Conservation (phyloP, 148 eudicot genomes). For the Rhododendron ovatum region DNA sequence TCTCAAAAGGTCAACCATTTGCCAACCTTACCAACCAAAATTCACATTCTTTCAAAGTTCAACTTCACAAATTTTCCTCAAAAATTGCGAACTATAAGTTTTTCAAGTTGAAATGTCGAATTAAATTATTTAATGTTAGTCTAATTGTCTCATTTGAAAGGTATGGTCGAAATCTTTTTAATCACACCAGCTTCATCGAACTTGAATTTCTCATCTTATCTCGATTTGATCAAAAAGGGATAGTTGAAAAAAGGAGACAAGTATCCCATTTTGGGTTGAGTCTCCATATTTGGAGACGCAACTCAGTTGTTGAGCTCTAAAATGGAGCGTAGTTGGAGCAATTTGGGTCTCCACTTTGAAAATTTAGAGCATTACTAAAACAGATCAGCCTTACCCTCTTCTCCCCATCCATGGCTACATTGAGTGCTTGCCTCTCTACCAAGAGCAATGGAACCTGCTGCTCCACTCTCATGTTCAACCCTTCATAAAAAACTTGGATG, state of each 20-base stretch:
- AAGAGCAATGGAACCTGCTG: slow-evolving; percentile 88
- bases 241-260: neutral
- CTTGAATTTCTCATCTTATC: neutral
- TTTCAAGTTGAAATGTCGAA: neutral
- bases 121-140: neutral
- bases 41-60: neutral
- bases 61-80: neutral
- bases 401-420: slow-evolving; percentile 99
- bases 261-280: neutral
- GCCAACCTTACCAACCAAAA: neutral
- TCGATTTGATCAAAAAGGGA: neutral
- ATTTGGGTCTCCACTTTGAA: neutral
- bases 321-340: neutral
- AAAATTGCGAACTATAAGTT: neutral
- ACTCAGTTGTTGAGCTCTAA: neutral
- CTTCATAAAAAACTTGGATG: slow-evolving; percentile 93
- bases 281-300: neutral
- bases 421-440: slow-evolving; percentile 96
- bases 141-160: neutral
- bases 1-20: neutral
- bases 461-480: slow-evolving; percentile 83
- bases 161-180: neutral
- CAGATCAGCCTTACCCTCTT: slow-evolving; percentile 47
- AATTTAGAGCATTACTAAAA: neutral
- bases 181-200: neutral